These are phyloP conservation scores for Rhizophagus clarus DNA, from an alignment of 192 early-diverging fungal genomes.

Conservation along the genomic window DNA sequence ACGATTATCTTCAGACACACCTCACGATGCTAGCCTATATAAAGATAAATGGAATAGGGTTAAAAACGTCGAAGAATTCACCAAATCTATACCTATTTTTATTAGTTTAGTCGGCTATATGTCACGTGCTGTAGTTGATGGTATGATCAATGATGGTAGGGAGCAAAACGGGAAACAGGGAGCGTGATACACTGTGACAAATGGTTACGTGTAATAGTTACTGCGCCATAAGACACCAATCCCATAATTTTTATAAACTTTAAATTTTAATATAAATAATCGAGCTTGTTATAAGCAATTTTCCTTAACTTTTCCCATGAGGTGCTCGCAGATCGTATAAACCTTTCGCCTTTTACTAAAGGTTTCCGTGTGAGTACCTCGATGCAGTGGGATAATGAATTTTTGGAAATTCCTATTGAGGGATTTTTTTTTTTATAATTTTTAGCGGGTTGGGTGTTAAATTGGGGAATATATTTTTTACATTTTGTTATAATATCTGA, in stretches of 20 bases:
- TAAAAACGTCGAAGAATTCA: too few species aligned
- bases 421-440: background rate
- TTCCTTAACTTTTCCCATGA: background rate
- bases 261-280: background rate
- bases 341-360: conserved; percentile 23
- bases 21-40: too few species aligned
- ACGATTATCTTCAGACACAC: too few species aligned
- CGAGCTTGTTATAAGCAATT: background rate
- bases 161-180: too few species aligned
- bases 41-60: too few species aligned
- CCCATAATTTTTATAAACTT: background rate
- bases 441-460: background rate
- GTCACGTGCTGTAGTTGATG: too few species aligned
- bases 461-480: background rate
- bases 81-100: too few species aligned
- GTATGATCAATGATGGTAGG: too few species aligned
- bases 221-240: background rate
- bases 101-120: too few species aligned
- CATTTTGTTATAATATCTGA: too few species aligned
- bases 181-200: too few species aligned
- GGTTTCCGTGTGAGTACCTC: conserved; percentile 13
- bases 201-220: too few species aligned
- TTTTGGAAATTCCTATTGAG: conserved; percentile 3
- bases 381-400: background rate
- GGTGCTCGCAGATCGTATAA: conserved; percentile 6